These are phyloP conservation scores for Solidago caesia DNA, from an alignment of 129 eudicot genomes.

Conservation along the genomic window DNA sequence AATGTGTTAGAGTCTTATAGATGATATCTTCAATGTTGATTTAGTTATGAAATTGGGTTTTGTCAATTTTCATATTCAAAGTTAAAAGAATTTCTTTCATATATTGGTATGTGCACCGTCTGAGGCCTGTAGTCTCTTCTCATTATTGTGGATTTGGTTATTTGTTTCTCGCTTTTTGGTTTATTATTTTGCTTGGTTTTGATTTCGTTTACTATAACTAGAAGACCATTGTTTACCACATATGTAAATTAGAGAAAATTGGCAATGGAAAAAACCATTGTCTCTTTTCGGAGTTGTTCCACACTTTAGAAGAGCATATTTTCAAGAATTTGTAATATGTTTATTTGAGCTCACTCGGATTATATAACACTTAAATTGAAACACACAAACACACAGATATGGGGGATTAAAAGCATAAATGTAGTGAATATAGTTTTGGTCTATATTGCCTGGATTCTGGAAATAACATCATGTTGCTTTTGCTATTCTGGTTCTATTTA, in stretches of 20 bases:
- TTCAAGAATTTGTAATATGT: slow-evolving; percentile 7
- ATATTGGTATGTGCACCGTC: too few relatives aligned
- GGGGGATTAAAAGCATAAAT: too few relatives aligned
- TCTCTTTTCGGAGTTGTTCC: neutral
- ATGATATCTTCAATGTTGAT: too few relatives aligned
- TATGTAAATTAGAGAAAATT: too few relatives aligned
- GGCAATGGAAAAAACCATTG: neutral
- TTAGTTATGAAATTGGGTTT: too few relatives aligned
- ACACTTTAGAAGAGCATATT: slow-evolving; percentile 2
- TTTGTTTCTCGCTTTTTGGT: neutral
- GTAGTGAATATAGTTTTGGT: too few relatives aligned
- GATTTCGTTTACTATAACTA: too few relatives aligned
- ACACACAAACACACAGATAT: too few relatives aligned
- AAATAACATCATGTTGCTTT: neutral
- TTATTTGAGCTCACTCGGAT: slow-evolving; percentile 14
- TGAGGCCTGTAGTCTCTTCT: too few relatives aligned
- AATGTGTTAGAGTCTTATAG: too few relatives aligned
- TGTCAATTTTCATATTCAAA: too few relatives aligned
- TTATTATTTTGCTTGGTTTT: neutral
- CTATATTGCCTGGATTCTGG: neutral
- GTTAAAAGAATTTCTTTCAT: neutral
- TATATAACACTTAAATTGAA: neutral
- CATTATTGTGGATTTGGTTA: neutral
- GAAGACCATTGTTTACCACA: too few relatives aligned
- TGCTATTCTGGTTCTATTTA: slow-evolving; percentile 9